Conservation (phyloP, 176 grass and related monocot genomes). For the Rhipidocladum racemiflorum region DNA sequence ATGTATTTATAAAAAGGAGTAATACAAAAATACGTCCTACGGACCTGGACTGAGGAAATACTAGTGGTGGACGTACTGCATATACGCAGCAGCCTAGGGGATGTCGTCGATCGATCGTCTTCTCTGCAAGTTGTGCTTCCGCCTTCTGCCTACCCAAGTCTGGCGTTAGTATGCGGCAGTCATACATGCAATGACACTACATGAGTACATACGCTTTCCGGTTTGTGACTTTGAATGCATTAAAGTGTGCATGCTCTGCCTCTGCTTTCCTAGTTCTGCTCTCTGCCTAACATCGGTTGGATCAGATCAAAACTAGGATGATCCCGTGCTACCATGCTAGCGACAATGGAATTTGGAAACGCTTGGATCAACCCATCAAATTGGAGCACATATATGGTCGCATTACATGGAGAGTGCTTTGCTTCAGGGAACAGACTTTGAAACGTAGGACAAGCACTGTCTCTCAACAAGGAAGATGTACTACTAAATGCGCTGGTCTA, state of each 20-base stretch:
- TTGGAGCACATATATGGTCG: neutral
- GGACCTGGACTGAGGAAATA: too few relatives aligned
- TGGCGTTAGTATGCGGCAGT: neutral
- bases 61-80: neutral
- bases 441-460: neutral
- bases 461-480: neutral
- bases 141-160: neutral
- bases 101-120: conserved; percentile 12
- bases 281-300: conserved; percentile 1
- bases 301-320: neutral
- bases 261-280: neutral
- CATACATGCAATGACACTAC: too few relatives aligned
- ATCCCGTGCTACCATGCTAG: too few relatives aligned
- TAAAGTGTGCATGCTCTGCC: neutral
- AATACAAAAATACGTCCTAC: too few relatives aligned
- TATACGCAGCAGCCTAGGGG: neutral
- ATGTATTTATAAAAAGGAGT: too few relatives aligned
- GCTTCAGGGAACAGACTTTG: neutral
- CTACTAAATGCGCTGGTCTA: neutral
- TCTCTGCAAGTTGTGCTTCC: neutral
- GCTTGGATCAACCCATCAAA: neutral
- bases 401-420: neutral
- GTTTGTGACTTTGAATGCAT: neutral
- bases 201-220: neutral
- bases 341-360: neutral